Conservation (phyloP, 352 stramenopile genomes). For the Phytopythium ostracodes region DNA sequence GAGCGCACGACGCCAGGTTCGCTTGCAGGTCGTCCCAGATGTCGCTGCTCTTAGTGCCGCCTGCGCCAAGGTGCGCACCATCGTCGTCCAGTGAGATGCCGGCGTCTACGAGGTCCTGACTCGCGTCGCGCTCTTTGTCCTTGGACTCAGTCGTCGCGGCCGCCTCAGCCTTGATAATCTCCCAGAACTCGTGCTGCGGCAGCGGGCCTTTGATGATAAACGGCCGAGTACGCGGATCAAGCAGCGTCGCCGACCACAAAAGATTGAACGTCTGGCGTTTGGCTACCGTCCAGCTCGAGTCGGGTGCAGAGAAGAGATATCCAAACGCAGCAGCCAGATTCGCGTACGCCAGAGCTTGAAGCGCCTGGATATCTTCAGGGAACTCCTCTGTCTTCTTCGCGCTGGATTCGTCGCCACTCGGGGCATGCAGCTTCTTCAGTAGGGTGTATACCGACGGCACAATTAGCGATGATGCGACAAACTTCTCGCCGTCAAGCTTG, state of each 20-base stretch:
- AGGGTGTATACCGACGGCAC: conserved; percentile 69
- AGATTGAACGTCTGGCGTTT: conserved; percentile 61
- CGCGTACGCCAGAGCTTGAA: conserved; percentile 44
- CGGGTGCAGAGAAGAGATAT: conserved; percentile 46
- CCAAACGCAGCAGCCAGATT: conserved; percentile 58
- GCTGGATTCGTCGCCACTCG: conserved; percentile 3
- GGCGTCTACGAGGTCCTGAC: conserved; percentile 32
- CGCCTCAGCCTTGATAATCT: conserved; percentile 61
- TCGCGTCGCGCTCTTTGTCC: conserved; percentile 42
- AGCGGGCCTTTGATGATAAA: conserved; percentile 77
- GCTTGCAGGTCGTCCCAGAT: conserved; percentile 79
- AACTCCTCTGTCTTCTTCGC: conserved; percentile 24
- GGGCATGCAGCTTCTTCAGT: conserved; percentile 50
- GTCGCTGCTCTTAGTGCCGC: conserved; percentile 26
- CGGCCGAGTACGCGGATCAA: conserved; percentile 66
- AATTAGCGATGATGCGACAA: conserved; percentile 59
- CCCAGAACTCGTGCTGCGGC: conserved; percentile 55
- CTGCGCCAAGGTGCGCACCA: conserved; percentile 15
- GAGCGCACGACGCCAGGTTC: conserved; percentile 59
- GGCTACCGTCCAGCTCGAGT: conserved; percentile 29
- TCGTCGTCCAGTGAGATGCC: conserved; percentile 38
- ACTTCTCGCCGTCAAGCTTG: conserved; percentile 58
- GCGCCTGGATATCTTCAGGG: conserved; percentile 61
- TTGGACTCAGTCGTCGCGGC: conserved; percentile 48
- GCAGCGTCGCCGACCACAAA: conserved; percentile 62